Conservation (phyloP, 2,329 filamentous ascomycete species). For the Aspergillus sojae region DNA sequence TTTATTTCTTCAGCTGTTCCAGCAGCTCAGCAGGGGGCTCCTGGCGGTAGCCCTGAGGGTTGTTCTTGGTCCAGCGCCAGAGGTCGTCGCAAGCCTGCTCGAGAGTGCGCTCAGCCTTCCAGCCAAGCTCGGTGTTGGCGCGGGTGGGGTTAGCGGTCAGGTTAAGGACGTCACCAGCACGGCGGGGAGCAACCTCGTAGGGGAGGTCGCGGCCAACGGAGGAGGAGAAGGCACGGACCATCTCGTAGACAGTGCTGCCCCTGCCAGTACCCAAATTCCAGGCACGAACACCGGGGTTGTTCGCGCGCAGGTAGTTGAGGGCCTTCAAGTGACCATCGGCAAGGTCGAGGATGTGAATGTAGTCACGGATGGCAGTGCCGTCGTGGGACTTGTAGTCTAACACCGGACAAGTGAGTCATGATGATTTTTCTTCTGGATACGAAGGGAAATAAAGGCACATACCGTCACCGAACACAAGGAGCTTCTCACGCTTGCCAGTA, state of each 20-base stretch:
- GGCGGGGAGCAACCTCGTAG: constrained; percentile 81
- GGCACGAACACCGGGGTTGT: constrained; percentile 78
- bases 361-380: constrained; percentile 68
- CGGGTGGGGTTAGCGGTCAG: constrained; percentile 87
- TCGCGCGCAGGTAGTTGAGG: constrained; percentile 64
- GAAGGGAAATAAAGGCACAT: constrained; percentile 36
- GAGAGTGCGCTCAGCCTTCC: constrained; percentile 88
- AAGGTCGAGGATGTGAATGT: constrained; percentile 65
- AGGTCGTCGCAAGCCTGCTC: constrained; percentile 93
- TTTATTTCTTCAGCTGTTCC: constrained; percentile 51
- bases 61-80: constrained; percentile 97
- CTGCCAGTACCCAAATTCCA: constrained; percentile 97
- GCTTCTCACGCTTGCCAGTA: constrained; percentile 89
- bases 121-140: constrained; percentile 85
- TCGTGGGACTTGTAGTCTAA: constrained; percentile 71
- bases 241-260: constrained; percentile 95
- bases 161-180: constrained; percentile 89
- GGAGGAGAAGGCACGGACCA: constrained; percentile 89
- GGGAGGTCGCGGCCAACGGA: constrained; percentile 83
- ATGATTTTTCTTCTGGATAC: background rate
- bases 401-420: background rate
- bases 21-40: constrained; percentile 82
- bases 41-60: constrained; percentile 92
- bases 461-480: constrained; percentile 94
- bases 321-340: constrained; percentile 61